Base-by-base conservation (phyloP, 2,329 filamentous ascomycete species). In the Metarhizium anisopliae region DNA sequence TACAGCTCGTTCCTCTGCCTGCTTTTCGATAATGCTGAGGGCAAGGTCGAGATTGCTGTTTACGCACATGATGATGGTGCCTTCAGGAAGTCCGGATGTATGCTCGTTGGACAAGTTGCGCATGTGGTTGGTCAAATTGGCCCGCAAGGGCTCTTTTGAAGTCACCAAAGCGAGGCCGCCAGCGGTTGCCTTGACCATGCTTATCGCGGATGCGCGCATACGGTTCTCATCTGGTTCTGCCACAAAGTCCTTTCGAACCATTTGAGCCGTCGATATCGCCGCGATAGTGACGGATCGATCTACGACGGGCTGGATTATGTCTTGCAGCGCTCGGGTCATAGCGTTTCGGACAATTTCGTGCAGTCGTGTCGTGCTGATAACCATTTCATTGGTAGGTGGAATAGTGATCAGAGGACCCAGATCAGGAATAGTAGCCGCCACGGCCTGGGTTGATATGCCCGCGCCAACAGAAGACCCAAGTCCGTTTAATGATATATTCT, bases 211-310 rank as follows among this genome's bases (percentile, higher is more conserved):
- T 52, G 85, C 87, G 53, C 91, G 86, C 54, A 97, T 81, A 59
- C 90, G 88, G 61, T 89, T 89, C 72, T 95, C 90, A 65, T 96
- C 91, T 2, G 87, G 84, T 66, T 99, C 95, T 54, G 92, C 95
- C 0, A 90, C 88, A 67, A 97, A 99, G 68, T 99, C 94, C 69
- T 99, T 99, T 63, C 89, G 86, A 47, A 99, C 89, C 72, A 99
- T 89, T 70, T 97, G 91, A 59, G 91, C 88, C 0, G 95, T 96
- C 2, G 93, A 95, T 58, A 99, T 97, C 1, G 93, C 93, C 50
- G 94, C 94, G 68, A 99, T 99, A 0, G 95, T 97, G 43, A 99
- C 93, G 2, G 94, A 99, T 55, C 94, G 84, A 69, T 99, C 95
- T 14, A 99, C 95, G 1, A 99, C 94, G 29, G 94, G 95, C 54